These are phyloP conservation scores for Microdochium bolleyi DNA, from an alignment of 2,329 filamentous ascomycete genomes.

Conservation along the genomic window DNA sequence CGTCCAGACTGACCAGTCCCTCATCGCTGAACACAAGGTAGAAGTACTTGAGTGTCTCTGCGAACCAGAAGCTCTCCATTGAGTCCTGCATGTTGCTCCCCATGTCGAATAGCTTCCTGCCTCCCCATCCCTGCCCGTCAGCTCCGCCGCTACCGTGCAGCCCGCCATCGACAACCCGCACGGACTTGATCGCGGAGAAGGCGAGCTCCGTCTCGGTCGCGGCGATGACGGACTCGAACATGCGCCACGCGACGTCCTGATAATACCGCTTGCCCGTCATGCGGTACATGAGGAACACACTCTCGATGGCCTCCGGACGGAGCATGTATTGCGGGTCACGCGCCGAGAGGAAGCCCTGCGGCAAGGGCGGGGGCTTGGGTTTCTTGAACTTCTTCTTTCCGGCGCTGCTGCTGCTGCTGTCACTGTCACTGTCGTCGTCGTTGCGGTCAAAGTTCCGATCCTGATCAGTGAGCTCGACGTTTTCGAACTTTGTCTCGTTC, in stretches of 20 bases:
- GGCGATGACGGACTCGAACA: conserved; percentile 40
- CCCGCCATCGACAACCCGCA: conserved; percentile 27
- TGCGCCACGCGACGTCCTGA: conserved; percentile 43
- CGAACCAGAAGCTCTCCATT: conserved; percentile 60
- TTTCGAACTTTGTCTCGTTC: conserved; percentile 23
- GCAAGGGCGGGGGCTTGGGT: conserved; percentile 14
- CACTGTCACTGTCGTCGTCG: not conserved
- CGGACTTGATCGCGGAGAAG: conserved; percentile 38
- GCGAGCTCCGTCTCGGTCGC: conserved; percentile 37
- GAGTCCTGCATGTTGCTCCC: conserved; percentile 16
- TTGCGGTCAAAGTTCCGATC: not conserved
- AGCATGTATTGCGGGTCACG: conserved; percentile 41
- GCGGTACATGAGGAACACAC: conserved; percentile 45
- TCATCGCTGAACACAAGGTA: conserved; percentile 63
- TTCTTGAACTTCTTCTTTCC: not conserved
- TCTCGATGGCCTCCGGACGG: conserved; percentile 42
- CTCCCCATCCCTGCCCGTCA: not conserved
- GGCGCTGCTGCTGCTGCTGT: not conserved
- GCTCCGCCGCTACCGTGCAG: not conserved
- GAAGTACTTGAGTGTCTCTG: conserved; percentile 72
- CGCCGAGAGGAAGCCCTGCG: conserved; percentile 54
- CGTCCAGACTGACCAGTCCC: conserved; percentile 54
- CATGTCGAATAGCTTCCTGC: not conserved
- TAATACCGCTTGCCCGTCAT: conserved; percentile 38
- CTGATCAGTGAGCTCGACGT: too few relatives aligned